Percentiles rank a stretch among this genome's conserved stretches.
phyloP scores from a whole-genome alignment of 75 land plant species.

The Selaginella tamariscina region DNA sequence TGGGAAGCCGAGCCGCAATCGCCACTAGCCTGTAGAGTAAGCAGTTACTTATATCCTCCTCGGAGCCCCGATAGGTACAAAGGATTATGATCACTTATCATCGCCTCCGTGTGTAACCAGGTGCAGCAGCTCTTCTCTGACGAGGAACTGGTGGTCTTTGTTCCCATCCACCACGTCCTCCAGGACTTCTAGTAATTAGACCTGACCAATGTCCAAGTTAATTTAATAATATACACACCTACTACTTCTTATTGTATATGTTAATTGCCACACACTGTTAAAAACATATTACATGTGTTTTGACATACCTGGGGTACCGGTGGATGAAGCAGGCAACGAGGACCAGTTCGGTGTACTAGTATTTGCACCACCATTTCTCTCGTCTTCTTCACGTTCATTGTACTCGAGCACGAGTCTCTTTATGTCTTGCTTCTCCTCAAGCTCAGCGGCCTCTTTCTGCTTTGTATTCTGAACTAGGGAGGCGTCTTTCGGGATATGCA shows the following conservation, averaged over 20 bases:
- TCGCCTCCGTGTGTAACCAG: background rate
- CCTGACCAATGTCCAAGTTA: too few species aligned
- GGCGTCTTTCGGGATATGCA: constrained; percentile 76
- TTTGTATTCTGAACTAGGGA: constrained; percentile 91
- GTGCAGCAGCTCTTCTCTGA: background rate
- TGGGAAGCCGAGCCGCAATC: too few species aligned
- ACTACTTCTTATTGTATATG: too few species aligned
- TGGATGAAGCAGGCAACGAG: constrained; percentile 21
- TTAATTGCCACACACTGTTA: too few species aligned
- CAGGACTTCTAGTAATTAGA: background rate
- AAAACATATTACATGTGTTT: too few species aligned
- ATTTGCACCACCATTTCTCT: constrained; percentile 37
- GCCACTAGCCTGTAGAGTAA: too few species aligned
- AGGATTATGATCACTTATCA: too few species aligned
- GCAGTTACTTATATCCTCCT: too few species aligned
- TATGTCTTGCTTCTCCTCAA: constrained; percentile 91
- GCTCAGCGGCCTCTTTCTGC: constrained; percentile 95
- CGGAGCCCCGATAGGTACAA: too few species aligned
- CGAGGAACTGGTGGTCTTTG: background rate
- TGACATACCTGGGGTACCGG: too few species aligned
- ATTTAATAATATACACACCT: too few species aligned
- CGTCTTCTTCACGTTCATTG: constrained; percentile 95
- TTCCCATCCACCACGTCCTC: background rate
- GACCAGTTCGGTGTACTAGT: constrained; percentile 50
- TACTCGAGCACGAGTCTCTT: constrained; percentile 81